Evolutionary conservation across 306 rosid species (phyloP), one percentile per base, ranked within the genome.

Genomic region (Medicago lupulina): DNA sequence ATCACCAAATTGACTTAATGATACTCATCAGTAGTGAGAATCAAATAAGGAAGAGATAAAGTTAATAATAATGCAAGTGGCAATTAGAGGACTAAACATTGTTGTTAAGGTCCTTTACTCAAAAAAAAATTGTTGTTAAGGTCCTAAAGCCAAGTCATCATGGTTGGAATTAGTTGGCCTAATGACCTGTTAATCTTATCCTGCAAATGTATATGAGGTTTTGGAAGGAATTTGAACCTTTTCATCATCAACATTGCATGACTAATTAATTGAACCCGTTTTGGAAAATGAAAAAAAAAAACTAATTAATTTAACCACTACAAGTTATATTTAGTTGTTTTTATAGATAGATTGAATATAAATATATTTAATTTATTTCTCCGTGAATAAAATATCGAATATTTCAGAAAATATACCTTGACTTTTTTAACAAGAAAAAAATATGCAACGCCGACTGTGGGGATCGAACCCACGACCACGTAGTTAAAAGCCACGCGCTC

Each of bases 161-260:
- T 74, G 60, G 85, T 81, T 83, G 84, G 85, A 80, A 71, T 85
- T 88, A 76, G 84, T 83, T 87, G 86, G 80, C 84, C 78, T 82
- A 80, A 21, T 80, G 70, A 67, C 76, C 74, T 79, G 78, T 87
- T 85, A 83, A 74, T 79, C 74, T 68, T 75, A 81, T 83, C 85
- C 72, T 41, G 80, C 86, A 83, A 79, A 70, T 75, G 86, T 81
- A 78, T 65, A 78, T 65, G 76, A 41, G 54, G 28, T 18, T 68
- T 68, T 23, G 58, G 21, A 46, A 34, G 25, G 9, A 10, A 16
- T 15, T 47, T 31, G 67, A 18, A 28, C 14, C 73, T 44, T 67
- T 23, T 21, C 7, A 67, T 39, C 25, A 64, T 4, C 3, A 63
- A 38, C 49, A 63, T 63, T 18, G 8, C 47, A 23, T 67, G 13